These are phyloP conservation scores for Cotoneaster glaucophyllus DNA, from an alignment of 306 rosid species.

Conservation along the genomic window DNA sequence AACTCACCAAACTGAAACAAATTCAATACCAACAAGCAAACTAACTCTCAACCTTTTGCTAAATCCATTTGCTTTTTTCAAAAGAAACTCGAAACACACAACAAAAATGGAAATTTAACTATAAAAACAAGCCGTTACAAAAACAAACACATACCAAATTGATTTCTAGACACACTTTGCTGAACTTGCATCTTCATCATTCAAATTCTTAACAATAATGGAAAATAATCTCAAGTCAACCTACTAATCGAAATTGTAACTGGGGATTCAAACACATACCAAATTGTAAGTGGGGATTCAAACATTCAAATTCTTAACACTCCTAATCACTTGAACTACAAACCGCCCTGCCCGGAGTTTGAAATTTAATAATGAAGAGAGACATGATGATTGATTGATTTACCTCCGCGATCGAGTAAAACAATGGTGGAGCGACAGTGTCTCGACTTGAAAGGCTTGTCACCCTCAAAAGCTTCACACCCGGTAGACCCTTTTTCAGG, in stretches of 20 bases:
- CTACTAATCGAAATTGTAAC: not conserved
- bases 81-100: not conserved
- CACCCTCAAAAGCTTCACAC: constrained; percentile 60
- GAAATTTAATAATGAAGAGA: not conserved
- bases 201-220: not conserved
- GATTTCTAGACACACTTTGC: not conserved
- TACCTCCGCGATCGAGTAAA: constrained; percentile 95
- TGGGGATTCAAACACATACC: not conserved
- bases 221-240: not conserved
- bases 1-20: not conserved
- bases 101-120: not conserved
- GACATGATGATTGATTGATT: not conserved
- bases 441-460: constrained; percentile 51
- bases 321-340: not conserved
- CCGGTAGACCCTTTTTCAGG: constrained; percentile 47
- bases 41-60: not conserved
- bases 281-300: too few relatives aligned
- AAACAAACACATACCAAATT: not conserved
- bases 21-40: not conserved
- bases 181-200: not conserved
- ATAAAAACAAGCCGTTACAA: not conserved
- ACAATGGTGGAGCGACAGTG: constrained; percentile 42
- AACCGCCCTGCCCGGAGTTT: not conserved
- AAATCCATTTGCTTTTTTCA: not conserved
- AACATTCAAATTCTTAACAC: not conserved